These are phyloP conservation scores for Bryoglossum gracile DNA, from an alignment of 495 filamentous ascomycete genomes.

Conservation along the genomic window DNA sequence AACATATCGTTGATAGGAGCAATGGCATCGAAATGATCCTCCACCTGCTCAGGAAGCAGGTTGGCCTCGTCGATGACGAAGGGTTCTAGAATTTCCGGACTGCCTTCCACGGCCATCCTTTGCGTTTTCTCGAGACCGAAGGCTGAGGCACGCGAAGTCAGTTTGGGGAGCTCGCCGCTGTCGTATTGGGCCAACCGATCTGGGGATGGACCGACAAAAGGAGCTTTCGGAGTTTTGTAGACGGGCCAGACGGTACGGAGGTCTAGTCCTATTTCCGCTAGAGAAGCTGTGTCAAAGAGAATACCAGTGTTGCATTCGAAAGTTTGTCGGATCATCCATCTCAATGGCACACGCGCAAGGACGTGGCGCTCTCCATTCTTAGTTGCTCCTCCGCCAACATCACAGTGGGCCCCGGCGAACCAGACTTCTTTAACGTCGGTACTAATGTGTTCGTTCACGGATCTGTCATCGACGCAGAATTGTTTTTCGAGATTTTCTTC, in stretches of 20 bases:
- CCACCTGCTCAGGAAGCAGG: slow-evolving; percentile 28
- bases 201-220: slow-evolving; percentile 22
- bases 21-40: slow-evolving; percentile 33
- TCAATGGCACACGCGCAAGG: slow-evolving; percentile 37
- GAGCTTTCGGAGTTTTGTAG: slow-evolving; percentile 19
- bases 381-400: slow-evolving; percentile 31
- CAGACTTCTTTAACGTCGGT: slow-evolving; percentile 32
- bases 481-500: slow-evolving; percentile 18
- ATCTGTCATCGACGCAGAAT: slow-evolving; percentile 14
- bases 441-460: slow-evolving; percentile 8
- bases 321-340: slow-evolving; percentile 36
- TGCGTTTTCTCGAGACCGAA: slow-evolving; percentile 9
- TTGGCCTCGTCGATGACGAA: not conserved
- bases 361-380: slow-evolving; percentile 34
- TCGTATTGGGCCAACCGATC: slow-evolving; percentile 24
- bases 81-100: not conserved
- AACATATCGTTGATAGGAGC: slow-evolving; percentile 29
- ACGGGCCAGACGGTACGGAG: slow-evolving; percentile 27
- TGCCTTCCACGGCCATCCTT: not conserved
- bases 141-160: slow-evolving; percentile 12
- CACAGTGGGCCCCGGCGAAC: slow-evolving; percentile 32
- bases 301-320: slow-evolving; percentile 37
- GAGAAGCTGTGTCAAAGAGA: slow-evolving; percentile 25
- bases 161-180: slow-evolving; percentile 3
- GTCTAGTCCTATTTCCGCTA: slow-evolving; percentile 31